Evolutionary conservation across 1,284 basidiomycete genomes (phyloP), one percentile per base, ranked within the genome.

Genomic region (Gastroboletus turbinatus): DNA sequence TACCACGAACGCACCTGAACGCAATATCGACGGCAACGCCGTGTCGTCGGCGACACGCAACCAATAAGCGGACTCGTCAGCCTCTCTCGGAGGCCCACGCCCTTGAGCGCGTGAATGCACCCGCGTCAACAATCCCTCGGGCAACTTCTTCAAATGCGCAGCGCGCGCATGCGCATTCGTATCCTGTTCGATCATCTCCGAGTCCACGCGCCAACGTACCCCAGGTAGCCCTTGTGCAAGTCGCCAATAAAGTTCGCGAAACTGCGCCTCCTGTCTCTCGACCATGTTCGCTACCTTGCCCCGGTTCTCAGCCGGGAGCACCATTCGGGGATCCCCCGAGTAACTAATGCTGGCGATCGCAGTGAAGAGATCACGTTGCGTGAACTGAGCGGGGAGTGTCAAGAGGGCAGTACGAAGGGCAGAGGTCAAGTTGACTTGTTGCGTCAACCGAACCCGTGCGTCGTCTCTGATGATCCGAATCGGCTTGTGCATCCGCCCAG

Each of bases 401-500:
- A 92, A 80, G 49, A 91, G 79, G 0, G 95, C 88, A 16, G 91
- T 84, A 33, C 94, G 88, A 29, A 98, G 79, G 1, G 96, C 96
- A 3, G 92, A 94, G 16, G 88, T 84, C 47, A 96, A 82, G 76
- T 99, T 99, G 67, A 94, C 92, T 68, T 96, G 91, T 68, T 96
- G 92, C 3, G 96, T 94, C 39, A 94, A 78, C 45, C 90, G 83
- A n/a, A 98, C 92, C 36, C 91, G 85, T 0, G 93, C 86, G 69
- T 96, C 90, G 66, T 93, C 88, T 67, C 84, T 87, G 72, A 97
- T 90, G 63, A 95, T 92, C 44, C 92, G 85, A 48, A 95, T 80
- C 0, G 97, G 96, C 73, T 99, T 99, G 76, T 99, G 96, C 87
- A 99, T 94, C 23, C 96, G 83, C 0, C 96, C 97, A 1, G 94